A percentile compares a stretch with the other conserved stretches of the same genome.
Conservation (phyloP, 371 early-diverging fungal genomes). For the Circinella minor region DNA sequence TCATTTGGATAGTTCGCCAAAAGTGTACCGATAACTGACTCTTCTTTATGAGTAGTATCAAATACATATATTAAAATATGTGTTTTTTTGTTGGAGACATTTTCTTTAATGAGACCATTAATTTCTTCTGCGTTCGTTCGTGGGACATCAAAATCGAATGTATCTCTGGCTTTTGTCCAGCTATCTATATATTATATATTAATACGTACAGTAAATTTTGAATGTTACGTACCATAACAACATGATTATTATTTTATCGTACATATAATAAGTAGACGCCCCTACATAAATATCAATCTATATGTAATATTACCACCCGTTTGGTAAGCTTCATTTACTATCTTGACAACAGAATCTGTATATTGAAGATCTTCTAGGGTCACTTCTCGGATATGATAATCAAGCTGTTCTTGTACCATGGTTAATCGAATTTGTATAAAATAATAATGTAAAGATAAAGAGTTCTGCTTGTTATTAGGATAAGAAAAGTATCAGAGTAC, state of each 20-base stretch:
- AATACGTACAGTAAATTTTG: too few relatives aligned
- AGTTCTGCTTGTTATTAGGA: too few relatives aligned
- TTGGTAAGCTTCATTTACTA: constrained; percentile 26
- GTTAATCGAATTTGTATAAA: background rate
- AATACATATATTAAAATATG: constrained; percentile 32
- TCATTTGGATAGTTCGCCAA: constrained; percentile 33
- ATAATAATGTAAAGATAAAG: too few relatives aligned
- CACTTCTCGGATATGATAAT: constrained; percentile 1
- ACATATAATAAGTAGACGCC: too few relatives aligned
- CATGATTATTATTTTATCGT: too few relatives aligned
- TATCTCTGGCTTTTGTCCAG: constrained; percentile 48
- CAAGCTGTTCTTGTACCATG: background rate
- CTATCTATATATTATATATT: constrained; percentile 25
- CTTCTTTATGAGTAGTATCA: constrained; percentile 9
- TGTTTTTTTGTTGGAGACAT: constrained; percentile 20
- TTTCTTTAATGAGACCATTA: constrained; percentile 18
- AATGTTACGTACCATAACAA: too few relatives aligned
- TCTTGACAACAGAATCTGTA: constrained; percentile 7
- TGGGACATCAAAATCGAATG: constrained; percentile 27
- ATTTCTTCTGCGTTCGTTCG: constrained; percentile 37
- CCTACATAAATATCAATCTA: too few relatives aligned
- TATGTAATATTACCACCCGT: constrained; percentile 13
- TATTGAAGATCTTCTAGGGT: constrained; percentile 20
- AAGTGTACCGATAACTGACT: constrained; percentile 39
- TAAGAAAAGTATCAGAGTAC: too few relatives aligned